Base-by-base conservation (phyloP, 106 monocot genomes). In the Phalaenopsis equestris region DNA sequence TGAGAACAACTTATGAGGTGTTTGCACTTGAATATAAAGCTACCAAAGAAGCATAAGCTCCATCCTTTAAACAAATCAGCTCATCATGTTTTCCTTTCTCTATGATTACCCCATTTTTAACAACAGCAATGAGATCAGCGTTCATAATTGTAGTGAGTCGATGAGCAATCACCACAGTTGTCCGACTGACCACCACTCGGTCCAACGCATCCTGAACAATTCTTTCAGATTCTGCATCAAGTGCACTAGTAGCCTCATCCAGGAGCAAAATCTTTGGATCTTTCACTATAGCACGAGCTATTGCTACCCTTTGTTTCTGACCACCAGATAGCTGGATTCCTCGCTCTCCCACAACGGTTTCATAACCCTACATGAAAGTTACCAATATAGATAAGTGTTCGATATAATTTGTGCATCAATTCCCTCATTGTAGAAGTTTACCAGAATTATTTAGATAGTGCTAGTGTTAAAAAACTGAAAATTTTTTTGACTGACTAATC, bases 61-160 rank as follows among this genome's bases (percentile, higher is more conserved):
- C 81, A 73, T 55, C 75, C 39, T 74, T 24, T 37, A 81, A 73
- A 21, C 11, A 57, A 15, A 81, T 81, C 52, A 81, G 30, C 24
- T 46, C 16, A n/a, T 75, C 81, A 81, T 81, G 81, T 23, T 56
- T 81, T n/a, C 81, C 81, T 42, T 81, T 81, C 81, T 81, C 81
- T 6, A 58, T 16, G 15, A 81, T 81, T 24, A 43, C 42, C 6
- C 81, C 81, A 75, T 81, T 75, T 19, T 81, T 81, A 58, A 81
- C 56, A 55, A 81, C 81, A 0, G 55, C 75, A 36, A 81, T 81
- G 2, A 75, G 9, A 52, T 81, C 74, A 23, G 72, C 73, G 49
- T 56, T 56, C 67, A 45, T 74, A 17, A 81, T 75, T 37, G 81
- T 75, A 42, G 57, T 56, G 37, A 81, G 49, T 16, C 81, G 55